These are phyloP conservation scores for Echinosophora koreensis DNA, from an alignment of 306 rosid genomes.

Conservation along the genomic window DNA sequence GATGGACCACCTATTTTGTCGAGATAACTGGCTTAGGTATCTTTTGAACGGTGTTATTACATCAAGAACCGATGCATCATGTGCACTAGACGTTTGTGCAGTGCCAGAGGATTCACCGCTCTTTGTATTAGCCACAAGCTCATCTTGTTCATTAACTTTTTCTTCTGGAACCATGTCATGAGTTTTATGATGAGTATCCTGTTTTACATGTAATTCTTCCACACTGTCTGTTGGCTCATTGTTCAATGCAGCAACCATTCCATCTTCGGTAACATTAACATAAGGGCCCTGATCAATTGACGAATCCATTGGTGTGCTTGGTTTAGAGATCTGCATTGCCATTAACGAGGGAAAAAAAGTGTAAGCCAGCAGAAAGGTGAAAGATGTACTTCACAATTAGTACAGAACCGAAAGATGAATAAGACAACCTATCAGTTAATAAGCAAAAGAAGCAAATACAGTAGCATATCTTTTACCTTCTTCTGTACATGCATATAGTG, in stretches of 20 bases:
- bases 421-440: slow-evolving; percentile 12
- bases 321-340: slow-evolving; percentile 56
- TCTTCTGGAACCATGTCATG: slow-evolving; percentile 44
- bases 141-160: slow-evolving; percentile 42
- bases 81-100: slow-evolving; percentile 34
- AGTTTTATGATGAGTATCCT: slow-evolving; percentile 35
- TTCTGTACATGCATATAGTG: slow-evolving; percentile 69
- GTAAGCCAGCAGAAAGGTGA: slow-evolving; percentile 24
- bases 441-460: slow-evolving; percentile 29
- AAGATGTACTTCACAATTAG: background rate
- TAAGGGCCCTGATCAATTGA: slow-evolving; percentile 89
- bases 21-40: slow-evolving; percentile 62
- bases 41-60: slow-evolving; percentile 56
- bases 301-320: slow-evolving; percentile 51
- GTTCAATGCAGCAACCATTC: slow-evolving; percentile 84
- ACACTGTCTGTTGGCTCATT: slow-evolving; percentile 53
- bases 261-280: slow-evolving; percentile 72
- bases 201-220: slow-evolving; percentile 55
- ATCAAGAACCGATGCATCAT: slow-evolving; percentile 46
- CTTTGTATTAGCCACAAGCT: slow-evolving; percentile 45
- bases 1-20: slow-evolving; percentile 64
- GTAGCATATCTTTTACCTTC: slow-evolving; percentile 59
- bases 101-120: slow-evolving; percentile 30
- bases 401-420: slow-evolving; percentile 18
- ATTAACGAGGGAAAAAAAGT: slow-evolving; percentile 41